These are phyloP conservation scores for Zasmidium citrigriseum DNA, from an alignment of 2,329 filamentous ascomycete species.

Conservation along the genomic window DNA sequence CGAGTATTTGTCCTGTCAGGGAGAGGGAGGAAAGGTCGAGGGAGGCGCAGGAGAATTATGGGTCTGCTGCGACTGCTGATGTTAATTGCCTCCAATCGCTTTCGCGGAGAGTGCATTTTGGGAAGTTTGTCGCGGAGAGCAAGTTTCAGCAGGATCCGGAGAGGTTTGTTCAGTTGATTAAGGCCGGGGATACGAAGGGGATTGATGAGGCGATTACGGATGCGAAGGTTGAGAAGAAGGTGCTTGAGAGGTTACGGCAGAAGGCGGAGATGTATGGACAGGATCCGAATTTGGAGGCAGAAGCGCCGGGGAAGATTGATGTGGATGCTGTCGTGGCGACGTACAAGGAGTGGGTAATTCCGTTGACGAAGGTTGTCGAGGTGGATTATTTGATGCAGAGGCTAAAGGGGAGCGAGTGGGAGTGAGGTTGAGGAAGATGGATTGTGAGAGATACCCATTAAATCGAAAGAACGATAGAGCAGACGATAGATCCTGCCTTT, in stretches of 20 bases:
- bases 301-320: slow-evolving; percentile 72
- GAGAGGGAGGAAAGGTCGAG: slow-evolving; percentile 72
- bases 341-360: slow-evolving; percentile 92
- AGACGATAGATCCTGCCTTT: no score
- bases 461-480: no score
- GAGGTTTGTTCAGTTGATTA: slow-evolving; percentile 79
- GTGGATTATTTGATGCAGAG: slow-evolving; percentile 98
- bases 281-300: slow-evolving; percentile 69
- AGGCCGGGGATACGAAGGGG: slow-evolving; percentile 73
- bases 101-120: slow-evolving; percentile 90
- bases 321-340: slow-evolving; percentile 86
- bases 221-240: slow-evolving; percentile 82
- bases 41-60: slow-evolving; percentile 91
- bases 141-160: slow-evolving; percentile 87
- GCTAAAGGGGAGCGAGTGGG: slow-evolving; percentile 60
- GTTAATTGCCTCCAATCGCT: slow-evolving; percentile 87
- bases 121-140: slow-evolving; percentile 95
- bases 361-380: slow-evolving; percentile 96
- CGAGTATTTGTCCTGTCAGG: slow-evolving; percentile 76
- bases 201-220: slow-evolving; percentile 93
- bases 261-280: slow-evolving; percentile 94
- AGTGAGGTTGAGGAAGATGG: slow-evolving; percentile 35
- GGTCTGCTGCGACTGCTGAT: slow-evolving; percentile 86
- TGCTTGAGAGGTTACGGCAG: slow-evolving; percentile 79
- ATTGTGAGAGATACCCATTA: neutral